Conservation (phyloP, 441 rosid species). For the Omphalea diandra region DNA sequence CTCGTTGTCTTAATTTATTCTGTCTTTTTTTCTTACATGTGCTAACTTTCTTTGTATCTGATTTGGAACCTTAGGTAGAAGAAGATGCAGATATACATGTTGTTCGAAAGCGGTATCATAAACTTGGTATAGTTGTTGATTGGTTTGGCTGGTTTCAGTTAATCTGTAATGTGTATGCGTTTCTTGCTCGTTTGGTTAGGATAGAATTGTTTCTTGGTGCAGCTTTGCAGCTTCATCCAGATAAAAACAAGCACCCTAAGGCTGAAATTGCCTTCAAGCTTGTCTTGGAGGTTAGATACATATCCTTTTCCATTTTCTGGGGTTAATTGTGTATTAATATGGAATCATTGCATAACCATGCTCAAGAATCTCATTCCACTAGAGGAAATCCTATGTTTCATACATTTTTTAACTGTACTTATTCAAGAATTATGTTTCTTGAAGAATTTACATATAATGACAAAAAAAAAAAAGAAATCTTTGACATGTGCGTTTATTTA, state of each 20-base stretch:
- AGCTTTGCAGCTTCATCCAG: conserved; percentile 96
- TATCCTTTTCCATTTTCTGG: neutral
- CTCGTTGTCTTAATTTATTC: neutral
- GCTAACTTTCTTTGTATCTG: neutral
- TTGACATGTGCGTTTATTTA: too few species aligned
- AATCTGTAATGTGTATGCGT: neutral
- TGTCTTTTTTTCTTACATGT: neutral
- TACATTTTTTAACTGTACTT: neutral
- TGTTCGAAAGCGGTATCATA: conserved; percentile 67
- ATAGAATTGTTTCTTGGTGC: conserved; percentile 17
- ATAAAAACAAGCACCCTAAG: conserved; percentile 82
- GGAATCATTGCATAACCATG: neutral
- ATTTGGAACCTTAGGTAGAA: conserved; percentile 42
- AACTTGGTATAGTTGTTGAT: conserved; percentile 47
- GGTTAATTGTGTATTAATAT: neutral
- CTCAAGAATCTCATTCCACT: neutral
- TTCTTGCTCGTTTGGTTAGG: neutral
- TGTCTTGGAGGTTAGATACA: conserved; percentile 64
- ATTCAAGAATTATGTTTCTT: neutral
- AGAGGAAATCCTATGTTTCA: neutral
- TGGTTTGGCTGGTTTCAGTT: neutral
- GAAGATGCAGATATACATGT: conserved; percentile 61
- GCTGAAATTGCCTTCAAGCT: conserved; percentile 93
- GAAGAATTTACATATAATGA: neutral
- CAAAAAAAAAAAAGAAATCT: too few species aligned